A percentile compares a stretch with the other conserved stretches of the same genome.
Conservation (phyloP, 179 eudicot genomes). For the Sideroxylon spinosum region DNA sequence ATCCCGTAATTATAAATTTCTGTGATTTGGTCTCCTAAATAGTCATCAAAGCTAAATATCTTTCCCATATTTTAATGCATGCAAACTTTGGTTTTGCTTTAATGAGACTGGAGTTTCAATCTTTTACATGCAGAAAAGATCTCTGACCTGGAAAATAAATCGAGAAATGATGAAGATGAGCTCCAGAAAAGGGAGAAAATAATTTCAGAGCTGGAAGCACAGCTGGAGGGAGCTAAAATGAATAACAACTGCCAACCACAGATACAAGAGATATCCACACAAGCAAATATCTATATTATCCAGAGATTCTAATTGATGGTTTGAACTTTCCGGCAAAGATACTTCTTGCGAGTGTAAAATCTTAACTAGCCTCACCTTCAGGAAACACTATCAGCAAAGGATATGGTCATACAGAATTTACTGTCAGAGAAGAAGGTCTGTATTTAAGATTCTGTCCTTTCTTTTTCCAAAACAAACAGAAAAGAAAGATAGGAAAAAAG, state of each 20-base stretch:
- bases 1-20: neutral
- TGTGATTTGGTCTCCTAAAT: neutral
- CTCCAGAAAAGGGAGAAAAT: constrained; percentile 37
- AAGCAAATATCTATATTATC: neutral
- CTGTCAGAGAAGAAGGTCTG: constrained; percentile 50
- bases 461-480: neutral
- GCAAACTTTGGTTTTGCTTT: neutral
- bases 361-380: constrained; percentile 53
- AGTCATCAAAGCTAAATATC: constrained; percentile 4
- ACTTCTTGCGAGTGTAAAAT: constrained; percentile 13
- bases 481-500: neutral
- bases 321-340: neutral
- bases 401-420: constrained; percentile 40
- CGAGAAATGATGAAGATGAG: constrained; percentile 37
- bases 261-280: constrained; percentile 51
- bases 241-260: constrained; percentile 26
- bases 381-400: constrained; percentile 43
- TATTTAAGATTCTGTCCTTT: neutral
- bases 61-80: constrained; percentile 6
- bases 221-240: constrained; percentile 37
- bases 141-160: constrained; percentile 40
- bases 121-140: constrained; percentile 39
- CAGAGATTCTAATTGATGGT: neutral
- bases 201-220: constrained; percentile 42
- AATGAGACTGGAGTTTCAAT: constrained; percentile 13